Percentiles rank a stretch among this genome's conserved stretches.
These are phyloP conservation scores for Tolypocladium sp. DNA, from an alignment of 2,329 filamentous ascomycete species.

Conservation along the genomic window DNA sequence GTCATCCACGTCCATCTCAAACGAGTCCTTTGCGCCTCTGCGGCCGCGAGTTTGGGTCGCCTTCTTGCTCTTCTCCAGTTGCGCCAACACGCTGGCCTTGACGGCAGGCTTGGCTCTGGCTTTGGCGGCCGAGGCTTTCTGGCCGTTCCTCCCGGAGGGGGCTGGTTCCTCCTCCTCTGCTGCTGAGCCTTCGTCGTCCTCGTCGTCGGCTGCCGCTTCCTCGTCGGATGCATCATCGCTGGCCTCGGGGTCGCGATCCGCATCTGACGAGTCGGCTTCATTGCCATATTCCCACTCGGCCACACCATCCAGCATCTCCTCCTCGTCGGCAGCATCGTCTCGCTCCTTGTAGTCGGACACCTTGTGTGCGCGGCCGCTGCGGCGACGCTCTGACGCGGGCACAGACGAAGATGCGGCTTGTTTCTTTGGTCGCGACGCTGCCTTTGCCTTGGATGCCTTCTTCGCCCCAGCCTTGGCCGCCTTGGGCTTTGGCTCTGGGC, in stretches of 20 bases:
- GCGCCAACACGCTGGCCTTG: conserved; percentile 15
- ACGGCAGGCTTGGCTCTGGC: conserved; percentile 11
- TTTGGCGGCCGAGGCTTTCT: conserved; percentile 10
- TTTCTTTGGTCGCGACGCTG: conserved; percentile 16
- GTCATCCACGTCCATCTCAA: conserved; percentile 26
- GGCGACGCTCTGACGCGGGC: conserved; percentile 39
- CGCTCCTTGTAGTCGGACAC: conserved; percentile 45
- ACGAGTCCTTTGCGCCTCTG: conserved; percentile 14
- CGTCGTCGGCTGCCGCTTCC: conserved; percentile 12
- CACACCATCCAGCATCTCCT: conserved; percentile 53
- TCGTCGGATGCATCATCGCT: conserved; percentile 8
- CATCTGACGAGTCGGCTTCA: conserved; percentile 22
- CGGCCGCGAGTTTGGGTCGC: conserved; percentile 15
- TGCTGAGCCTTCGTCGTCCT: conserved; percentile 7
- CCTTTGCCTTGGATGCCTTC: conserved; percentile 21
- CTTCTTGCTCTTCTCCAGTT: conserved; percentile 12
- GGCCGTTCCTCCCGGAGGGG: conserved; percentile 15
- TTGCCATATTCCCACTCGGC: conserved; percentile 47
- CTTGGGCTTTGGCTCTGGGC: conserved; percentile 25
- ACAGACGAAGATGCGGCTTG: conserved; percentile 15
- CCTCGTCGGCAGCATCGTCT: conserved; percentile 48
- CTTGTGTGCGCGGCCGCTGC: conserved; percentile 42
- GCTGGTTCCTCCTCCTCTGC: conserved; percentile 9
- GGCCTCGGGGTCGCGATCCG: conserved; percentile 7
- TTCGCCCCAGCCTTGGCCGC: conserved; percentile 22